Base-by-base conservation (phyloP, 345 rosid genomes). In the Hibiscus mutabilis region DNA sequence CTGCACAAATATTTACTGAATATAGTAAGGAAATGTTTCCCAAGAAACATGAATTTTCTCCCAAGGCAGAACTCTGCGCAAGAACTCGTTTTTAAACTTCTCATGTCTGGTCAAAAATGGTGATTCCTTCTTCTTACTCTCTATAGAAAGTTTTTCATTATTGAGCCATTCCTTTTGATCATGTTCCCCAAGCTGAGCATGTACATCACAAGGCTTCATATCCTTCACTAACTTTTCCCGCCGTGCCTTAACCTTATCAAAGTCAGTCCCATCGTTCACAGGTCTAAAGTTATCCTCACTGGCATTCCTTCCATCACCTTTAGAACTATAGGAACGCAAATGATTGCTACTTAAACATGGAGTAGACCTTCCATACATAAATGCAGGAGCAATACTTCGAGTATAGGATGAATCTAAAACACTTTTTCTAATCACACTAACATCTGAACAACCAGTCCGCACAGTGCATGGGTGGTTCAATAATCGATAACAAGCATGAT, bases 151-250 rank as follows among this genome's bases (percentile, higher is more conserved):
- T 82, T 82, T 92, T 82, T 92, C 97, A 69, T 78, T 96, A 24
- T 71, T 76, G 12, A 96, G 91, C 99, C 99, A 96, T 70, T 96
- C 98, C 83, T 83, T 88, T 73, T 92, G 97, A 74, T 96, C 99
- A n/a, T 85, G 91, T 53, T 88, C 98, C 1, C 89, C 98, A n/a
- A 96, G 86, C 73, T 67, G 84, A 74, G 93, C 87, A 67, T 92
- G 98, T 2, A 83, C 73, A 88, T 92, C 89, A 16, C 63, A 69
- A 52, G 76, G 78, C 73, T 72, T 83, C 14, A 70, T 80, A 71
- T 80, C 76, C 24, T 63, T 79, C 60, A 49, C 74, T 47, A 47
- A 76, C 68, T 69, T 78, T 73, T 74, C 85, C 53, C 10, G 53
- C 53, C 31, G 66, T 72, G 79, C 40, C 74, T 81, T 92, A 60